phyloP scores from a whole-genome alignment of 169 alveolate species.

The Ichthyophthirius multifiliis region DNA sequence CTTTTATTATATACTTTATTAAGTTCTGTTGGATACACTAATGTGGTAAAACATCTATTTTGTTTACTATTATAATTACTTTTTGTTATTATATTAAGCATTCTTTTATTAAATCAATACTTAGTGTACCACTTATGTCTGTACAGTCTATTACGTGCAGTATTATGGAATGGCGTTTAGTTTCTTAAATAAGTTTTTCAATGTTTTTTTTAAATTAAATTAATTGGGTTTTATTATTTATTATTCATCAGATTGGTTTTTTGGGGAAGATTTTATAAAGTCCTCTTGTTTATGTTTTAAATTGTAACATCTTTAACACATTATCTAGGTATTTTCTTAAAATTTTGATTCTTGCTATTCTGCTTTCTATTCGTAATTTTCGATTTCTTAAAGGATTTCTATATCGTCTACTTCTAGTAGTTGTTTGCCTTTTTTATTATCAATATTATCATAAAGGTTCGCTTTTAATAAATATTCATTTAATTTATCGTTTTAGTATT shows the following conservation, averaged over 20 bases:
- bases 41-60: neutral
- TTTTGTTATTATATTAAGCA: neutral
- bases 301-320: neutral
- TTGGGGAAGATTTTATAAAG: neutral
- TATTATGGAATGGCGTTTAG: neutral
- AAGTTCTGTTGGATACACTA: neutral
- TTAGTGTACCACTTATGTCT: neutral
- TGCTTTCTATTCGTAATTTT: neutral
- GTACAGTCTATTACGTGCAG: neutral
- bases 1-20: neutral
- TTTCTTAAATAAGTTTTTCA: neutral
- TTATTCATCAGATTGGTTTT: neutral
- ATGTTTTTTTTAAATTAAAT: neutral
- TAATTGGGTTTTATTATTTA: neutral
- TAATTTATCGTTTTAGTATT: neutral
- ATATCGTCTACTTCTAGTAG: neutral
- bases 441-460: neutral
- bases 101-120: neutral
- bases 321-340: neutral
- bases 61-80: neutral
- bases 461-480: neutral
- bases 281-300: neutral
- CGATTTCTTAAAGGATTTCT: neutral
- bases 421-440: neutral
- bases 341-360: neutral